Percentiles rank a stretch among this genome's conserved stretches.
Conservation (phyloP, 108 stramenopile genomes). For the Hondaea fermentalgiana region DNA sequence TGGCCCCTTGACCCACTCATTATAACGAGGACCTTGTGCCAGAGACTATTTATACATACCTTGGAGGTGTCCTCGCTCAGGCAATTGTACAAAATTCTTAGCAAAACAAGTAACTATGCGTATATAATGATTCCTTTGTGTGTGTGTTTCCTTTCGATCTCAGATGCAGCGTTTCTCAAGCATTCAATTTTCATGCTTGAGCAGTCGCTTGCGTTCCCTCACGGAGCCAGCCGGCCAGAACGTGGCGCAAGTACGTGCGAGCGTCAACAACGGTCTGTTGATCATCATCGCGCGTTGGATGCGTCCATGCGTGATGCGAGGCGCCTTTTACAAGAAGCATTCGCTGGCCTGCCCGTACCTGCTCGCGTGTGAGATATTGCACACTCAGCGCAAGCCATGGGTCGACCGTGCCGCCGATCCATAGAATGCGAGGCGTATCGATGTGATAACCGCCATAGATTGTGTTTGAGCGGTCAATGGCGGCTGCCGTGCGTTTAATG, state of each 20-base stretch:
- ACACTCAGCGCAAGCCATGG: slow-evolving; percentile 77
- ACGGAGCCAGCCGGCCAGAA: slow-evolving; percentile 49
- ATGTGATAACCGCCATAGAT: slow-evolving; percentile 68
- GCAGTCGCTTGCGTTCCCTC: neutral
- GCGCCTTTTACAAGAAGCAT: slow-evolving; percentile 53
- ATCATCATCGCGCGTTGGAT: slow-evolving; percentile 53
- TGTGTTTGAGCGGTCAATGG: slow-evolving; percentile 53
- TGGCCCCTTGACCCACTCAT: too few species aligned
- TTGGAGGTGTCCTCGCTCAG: too few species aligned
- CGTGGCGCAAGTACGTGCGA: slow-evolving; percentile 49
- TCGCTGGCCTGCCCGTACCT: slow-evolving; percentile 26
- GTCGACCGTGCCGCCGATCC: slow-evolving; percentile 80
- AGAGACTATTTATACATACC: too few species aligned
- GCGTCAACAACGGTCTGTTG: slow-evolving; percentile 40
- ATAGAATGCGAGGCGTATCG: slow-evolving; percentile 55
- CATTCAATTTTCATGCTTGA: neutral
- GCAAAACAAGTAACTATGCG: too few species aligned
- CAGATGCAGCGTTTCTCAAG: neutral
- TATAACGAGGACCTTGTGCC: too few species aligned
- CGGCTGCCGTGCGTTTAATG: slow-evolving; percentile 42
- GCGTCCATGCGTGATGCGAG: slow-evolving; percentile 77
- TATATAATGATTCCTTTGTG: too few species aligned
- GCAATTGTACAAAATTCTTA: too few species aligned
- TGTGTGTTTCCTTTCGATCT: too few species aligned
- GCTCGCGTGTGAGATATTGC: slow-evolving; percentile 16